These are phyloP conservation scores for Heritiera fomes DNA, from an alignment of 345 rosid species.

Conservation along the genomic window DNA sequence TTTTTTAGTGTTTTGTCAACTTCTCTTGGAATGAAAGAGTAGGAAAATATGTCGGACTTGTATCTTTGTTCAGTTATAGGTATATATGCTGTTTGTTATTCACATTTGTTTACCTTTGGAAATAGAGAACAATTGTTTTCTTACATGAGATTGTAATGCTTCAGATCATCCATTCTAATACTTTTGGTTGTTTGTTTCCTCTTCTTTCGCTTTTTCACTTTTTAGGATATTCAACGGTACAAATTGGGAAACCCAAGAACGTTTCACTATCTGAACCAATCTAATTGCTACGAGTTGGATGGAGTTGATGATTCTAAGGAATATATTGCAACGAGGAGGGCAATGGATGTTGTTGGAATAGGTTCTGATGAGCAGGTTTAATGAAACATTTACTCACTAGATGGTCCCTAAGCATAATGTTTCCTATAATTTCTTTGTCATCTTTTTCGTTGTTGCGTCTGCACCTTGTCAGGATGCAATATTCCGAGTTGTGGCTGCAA, in stretches of 20 bases:
- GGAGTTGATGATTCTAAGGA: constrained; percentile 83
- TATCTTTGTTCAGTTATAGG: not conserved
- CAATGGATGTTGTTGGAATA: constrained; percentile 97
- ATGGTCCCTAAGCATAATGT: constrained; percentile 15
- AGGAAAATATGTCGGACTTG: constrained; percentile 2
- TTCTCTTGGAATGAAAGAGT: not conserved
- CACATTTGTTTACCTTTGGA: not conserved
- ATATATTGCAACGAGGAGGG: constrained; percentile 77
- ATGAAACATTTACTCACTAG: constrained; percentile 18
- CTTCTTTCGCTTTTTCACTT: constrained; percentile 24
- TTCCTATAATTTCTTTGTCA: constrained; percentile 10
- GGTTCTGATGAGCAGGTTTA: constrained; percentile 83
- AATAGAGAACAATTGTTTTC: not conserved
- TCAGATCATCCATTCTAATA: not conserved
- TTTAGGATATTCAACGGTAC: constrained; percentile 76
- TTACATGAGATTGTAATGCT: not conserved
- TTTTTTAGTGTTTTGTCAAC: not conserved
- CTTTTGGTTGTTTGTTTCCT: not conserved
- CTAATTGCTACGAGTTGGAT: constrained; percentile 87
- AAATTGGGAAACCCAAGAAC: constrained; percentile 81
- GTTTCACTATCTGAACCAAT: constrained; percentile 93
- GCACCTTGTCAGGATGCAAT: constrained; percentile 66
- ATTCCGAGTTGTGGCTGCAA: constrained; percentile 89
- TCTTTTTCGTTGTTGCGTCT: constrained; percentile 14
- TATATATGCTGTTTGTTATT: not conserved